Evolutionary conservation across 768 basidiomycete species (phyloP), one percentile per base, ranked within the genome.

Genomic region (Suillus tomentosus): DNA sequence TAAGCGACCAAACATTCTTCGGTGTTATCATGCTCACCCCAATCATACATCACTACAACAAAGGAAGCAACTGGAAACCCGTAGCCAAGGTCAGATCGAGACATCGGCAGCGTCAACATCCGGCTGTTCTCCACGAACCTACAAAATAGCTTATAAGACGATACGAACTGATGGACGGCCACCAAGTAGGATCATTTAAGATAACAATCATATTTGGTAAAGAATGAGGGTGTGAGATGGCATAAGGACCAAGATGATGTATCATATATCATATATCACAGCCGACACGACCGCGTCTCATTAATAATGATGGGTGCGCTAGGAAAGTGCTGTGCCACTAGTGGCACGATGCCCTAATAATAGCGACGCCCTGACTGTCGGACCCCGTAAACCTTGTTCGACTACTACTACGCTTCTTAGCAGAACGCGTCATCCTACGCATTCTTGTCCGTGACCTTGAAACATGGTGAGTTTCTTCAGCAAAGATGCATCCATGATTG

Each of bases 341-440:
- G 27, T 27, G 27, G 27, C 27, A 27, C 27, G 27, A 27, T 27
- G 27, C 27, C 27, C 27, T 27, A 27, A 31, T 31, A 31, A 31
- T 31, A 31, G 31, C 31, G 5, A 31, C 31, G 31, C 39, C 40
- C 42, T 1, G 43, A 47, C 19, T 11, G 13, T 50, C 22, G 34
- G 58, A 61, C 57, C 58, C 62, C 68, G 17, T 42, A 64, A 59
- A 69, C 62, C 60, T 40, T 37, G 43, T 50, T 69, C 48, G 17
- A 19, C 24, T 6, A n/a, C 51, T 31, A 31, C 31, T 17, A 51
- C 24, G 50, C 17, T 19, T 6, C 14, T 58, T 58, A 13, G 40
- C 11, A 42, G 17, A 27, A 58, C 57, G 40, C 39, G 39, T 58
- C 57, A 58, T 27, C 57, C 40, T 42, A 17, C 24, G 9, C 5